Conservation (phyloP, 176 grass and related monocot species). For the Thinopyrum elongatum region DNA sequence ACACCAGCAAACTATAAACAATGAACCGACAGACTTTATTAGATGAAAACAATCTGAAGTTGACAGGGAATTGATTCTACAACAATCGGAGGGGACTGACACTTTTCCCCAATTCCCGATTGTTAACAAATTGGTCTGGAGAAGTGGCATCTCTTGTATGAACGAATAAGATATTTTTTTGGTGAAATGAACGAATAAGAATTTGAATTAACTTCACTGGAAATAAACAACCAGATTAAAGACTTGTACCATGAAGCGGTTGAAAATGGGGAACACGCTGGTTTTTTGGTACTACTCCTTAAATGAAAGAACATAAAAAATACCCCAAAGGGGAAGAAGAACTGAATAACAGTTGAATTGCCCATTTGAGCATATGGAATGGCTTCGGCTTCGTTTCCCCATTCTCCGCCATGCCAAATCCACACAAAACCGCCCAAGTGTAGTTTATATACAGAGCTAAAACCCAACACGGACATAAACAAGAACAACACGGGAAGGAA, state of each 20-base stretch:
- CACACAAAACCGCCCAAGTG: background rate
- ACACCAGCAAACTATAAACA: constrained; percentile 30
- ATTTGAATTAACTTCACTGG: no score
- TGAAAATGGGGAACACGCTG: background rate
- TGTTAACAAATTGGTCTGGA: background rate
- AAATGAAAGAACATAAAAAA: background rate
- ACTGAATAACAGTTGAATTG: background rate
- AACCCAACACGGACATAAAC: background rate
- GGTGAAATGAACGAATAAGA: background rate
- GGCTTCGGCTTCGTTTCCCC: background rate
- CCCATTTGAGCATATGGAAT: background rate
- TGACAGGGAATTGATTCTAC: background rate
- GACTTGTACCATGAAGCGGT: background rate
- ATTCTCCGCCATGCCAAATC: background rate
- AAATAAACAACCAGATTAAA: background rate
- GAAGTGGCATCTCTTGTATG: background rate
- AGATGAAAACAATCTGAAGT: constrained; percentile 16
- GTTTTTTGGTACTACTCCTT: background rate
- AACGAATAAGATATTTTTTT: background rate
- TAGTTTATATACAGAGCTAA: background rate
- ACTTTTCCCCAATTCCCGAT: background rate
- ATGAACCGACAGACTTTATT: constrained; percentile 1
- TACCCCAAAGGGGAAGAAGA: no score
- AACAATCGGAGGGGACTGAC: background rate
- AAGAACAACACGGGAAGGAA: background rate